Percentiles rank a stretch among this genome's conserved stretches.
Conservation (phyloP, 106 monocot species). For the Triglochin maritima region DNA sequence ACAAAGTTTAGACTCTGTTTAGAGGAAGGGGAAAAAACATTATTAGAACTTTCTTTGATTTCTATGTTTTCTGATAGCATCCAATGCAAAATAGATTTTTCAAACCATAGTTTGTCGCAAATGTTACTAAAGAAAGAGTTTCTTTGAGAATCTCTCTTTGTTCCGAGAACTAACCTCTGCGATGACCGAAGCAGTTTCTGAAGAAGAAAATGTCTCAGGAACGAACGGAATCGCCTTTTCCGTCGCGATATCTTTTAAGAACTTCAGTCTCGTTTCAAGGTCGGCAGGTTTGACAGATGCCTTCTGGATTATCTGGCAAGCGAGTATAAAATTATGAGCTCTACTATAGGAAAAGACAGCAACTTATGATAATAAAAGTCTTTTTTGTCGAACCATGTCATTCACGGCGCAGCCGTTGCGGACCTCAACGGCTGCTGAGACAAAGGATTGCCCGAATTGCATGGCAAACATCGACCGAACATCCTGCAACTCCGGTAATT, state of each 20-base stretch:
- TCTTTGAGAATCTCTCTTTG: background rate
- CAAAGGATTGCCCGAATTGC: slow-evolving; percentile 56
- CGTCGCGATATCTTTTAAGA: slow-evolving; percentile 48
- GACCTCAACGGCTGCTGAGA: slow-evolving; percentile 34
- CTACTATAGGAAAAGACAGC: too few species aligned
- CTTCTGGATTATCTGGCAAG: slow-evolving; percentile 59
- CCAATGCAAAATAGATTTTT: too few species aligned
- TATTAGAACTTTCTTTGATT: too few species aligned
- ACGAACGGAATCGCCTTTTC: slow-evolving; percentile 54
- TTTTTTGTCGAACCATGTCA: slow-evolving; percentile 21
- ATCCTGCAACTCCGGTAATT: slow-evolving; percentile 61
- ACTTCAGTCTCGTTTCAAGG: slow-evolving; percentile 40
- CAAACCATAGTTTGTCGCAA: too few species aligned
- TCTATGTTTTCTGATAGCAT: too few species aligned
- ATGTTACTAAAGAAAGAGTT: too few species aligned
- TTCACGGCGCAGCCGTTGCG: slow-evolving; percentile 53
- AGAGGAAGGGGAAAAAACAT: too few species aligned
- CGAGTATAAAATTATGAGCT: too few species aligned
- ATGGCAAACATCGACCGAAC: slow-evolving; percentile 36
- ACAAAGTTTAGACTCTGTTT: too few species aligned
- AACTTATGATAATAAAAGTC: background rate
- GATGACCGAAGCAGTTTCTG: background rate
- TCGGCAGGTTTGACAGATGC: slow-evolving; percentile 41
- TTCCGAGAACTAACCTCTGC: background rate
- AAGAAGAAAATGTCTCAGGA: slow-evolving; percentile 3